A percentile compares a stretch with the other conserved stretches of the same genome.
phyloP scores from a whole-genome alignment of 768 basidiomycete species.

The Boletus patriciae region DNA sequence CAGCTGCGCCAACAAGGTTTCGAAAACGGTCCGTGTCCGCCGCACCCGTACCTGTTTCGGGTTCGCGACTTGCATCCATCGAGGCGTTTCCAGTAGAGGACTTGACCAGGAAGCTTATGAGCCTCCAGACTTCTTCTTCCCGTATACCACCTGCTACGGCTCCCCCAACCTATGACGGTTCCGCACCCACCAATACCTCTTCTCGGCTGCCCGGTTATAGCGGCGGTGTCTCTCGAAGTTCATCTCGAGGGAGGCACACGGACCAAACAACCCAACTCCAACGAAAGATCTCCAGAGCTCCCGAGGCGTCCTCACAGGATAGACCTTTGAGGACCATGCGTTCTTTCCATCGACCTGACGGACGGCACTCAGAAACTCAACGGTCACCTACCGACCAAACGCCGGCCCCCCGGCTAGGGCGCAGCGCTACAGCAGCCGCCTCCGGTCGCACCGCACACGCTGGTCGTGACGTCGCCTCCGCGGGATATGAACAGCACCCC shows the following conservation, averaged over 20 bases:
- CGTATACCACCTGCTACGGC: constrained; percentile 14
- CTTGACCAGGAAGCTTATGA: constrained; percentile 56
- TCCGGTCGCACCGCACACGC: constrained; percentile 14
- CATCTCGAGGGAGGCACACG: constrained; percentile 19
- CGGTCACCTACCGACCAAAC: constrained; percentile 34
- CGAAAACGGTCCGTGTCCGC: constrained; percentile 35
- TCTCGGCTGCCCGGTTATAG: constrained; percentile 11
- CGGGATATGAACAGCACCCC: constrained; percentile 18
- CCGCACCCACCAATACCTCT: constrained; percentile 9
- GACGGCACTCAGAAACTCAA: constrained; percentile 35
- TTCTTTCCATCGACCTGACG: constrained; percentile 59
- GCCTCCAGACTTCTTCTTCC: constrained; percentile 40
- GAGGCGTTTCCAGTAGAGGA: constrained; percentile 55
- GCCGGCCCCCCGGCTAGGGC: constrained; percentile 32
- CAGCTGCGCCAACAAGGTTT: constrained; percentile 40
- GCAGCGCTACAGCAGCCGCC: constrained; percentile 37
- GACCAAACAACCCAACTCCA: constrained; percentile 18
- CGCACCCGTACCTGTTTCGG: constrained; percentile 18
- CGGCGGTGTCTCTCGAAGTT: constrained; percentile 20
- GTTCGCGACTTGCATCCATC: constrained; percentile 35
- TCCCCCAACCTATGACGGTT: constrained; percentile 10
- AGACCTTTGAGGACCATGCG: constrained; percentile 47
- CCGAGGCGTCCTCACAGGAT: constrained; percentile 22
- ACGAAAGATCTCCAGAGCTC: constrained; percentile 22
- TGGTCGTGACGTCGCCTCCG: constrained; percentile 16